Evolutionary conservation across 2,329 filamentous ascomycete genomes (phyloP).

Genomic region (Macrophomina phaseolina): DNA sequence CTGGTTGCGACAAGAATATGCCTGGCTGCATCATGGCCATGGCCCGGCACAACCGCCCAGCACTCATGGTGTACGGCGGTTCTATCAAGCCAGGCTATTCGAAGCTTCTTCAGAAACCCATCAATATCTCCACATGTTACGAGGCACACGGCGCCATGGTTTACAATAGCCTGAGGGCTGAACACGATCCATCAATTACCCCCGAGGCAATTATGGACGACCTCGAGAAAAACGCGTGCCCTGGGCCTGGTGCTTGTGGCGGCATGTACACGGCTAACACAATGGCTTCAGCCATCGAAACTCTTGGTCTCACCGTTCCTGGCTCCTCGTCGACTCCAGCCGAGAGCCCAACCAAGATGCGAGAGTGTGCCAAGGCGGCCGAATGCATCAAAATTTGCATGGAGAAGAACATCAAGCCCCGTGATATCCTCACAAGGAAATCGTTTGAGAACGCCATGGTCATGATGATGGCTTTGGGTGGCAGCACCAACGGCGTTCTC

Average conservation of each 20-base stretch:
- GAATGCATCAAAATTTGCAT: constrained; percentile 80
- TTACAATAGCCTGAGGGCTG: constrained; percentile 75
- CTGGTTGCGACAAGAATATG: constrained; percentile 98
- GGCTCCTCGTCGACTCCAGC: constrained; percentile 86
- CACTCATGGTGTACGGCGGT: constrained; percentile 94
- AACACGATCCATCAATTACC: constrained; percentile 70
- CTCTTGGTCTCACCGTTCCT: constrained; percentile 81
- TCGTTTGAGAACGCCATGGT: constrained; percentile 89
- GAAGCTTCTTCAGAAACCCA: constrained; percentile 72
- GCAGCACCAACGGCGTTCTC: constrained; percentile 85
- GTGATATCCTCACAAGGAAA: constrained; percentile 77
- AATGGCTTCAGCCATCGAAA: constrained; percentile 89
- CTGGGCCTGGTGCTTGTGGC: constrained; percentile 79
- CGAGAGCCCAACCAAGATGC: constrained; percentile 79
- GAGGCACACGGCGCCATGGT: constrained; percentile 84
- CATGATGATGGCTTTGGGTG: constrained; percentile 90
- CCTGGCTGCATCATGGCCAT: constrained; percentile 90
- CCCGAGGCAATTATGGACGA: constrained; percentile 83
- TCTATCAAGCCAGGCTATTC: constrained; percentile 89
- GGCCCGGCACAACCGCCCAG: constrained; percentile 87
- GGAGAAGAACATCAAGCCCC: constrained; percentile 80
- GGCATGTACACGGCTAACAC: constrained; percentile 97
- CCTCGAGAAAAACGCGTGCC: constrained; percentile 79
- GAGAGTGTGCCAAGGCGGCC: constrained; percentile 83
- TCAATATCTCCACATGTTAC: constrained; percentile 90